Evolutionary conservation across 345 rosid species (phyloP).

Genomic region (Physaria fendleri): DNA sequence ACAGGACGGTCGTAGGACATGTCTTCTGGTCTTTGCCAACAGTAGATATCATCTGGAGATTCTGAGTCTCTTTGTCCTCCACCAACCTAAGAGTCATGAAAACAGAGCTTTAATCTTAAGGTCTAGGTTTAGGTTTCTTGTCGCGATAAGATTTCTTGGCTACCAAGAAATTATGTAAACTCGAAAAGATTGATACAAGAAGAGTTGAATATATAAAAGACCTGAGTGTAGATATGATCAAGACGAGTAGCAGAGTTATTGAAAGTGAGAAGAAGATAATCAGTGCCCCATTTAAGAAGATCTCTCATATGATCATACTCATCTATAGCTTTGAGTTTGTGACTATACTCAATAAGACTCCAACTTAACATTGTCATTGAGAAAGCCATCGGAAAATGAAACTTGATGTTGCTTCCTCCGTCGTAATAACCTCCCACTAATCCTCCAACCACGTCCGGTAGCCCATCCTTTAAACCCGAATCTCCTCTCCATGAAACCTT

Average conservation of each 20-base stretch:
- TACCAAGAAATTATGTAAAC: not conserved
- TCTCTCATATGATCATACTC: slow-evolving; percentile 61
- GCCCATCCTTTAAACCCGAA: slow-evolving; percentile 65
- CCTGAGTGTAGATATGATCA: slow-evolving; percentile 61
- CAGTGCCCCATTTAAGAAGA: slow-evolving; percentile 79
- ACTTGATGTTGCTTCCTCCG: slow-evolving; percentile 72
- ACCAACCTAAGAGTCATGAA: slow-evolving; percentile 46
- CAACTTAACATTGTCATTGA: slow-evolving; percentile 91
- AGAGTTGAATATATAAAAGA: not conserved
- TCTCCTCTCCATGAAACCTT: slow-evolving; percentile 68
- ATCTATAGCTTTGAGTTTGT: slow-evolving; percentile 49
- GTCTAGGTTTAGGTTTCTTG: not conserved
- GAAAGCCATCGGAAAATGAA: slow-evolving; percentile 85
- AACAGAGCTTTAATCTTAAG: not conserved
- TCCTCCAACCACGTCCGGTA: slow-evolving; percentile 41
- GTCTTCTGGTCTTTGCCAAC: slow-evolving; percentile 85
- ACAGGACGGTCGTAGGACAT: slow-evolving; percentile 61
- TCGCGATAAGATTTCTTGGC: not conserved
- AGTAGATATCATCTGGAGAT: slow-evolving; percentile 66
- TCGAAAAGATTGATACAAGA: not conserved
- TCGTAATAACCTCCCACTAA: slow-evolving; percentile 85
- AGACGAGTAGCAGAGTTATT: slow-evolving; percentile 54
- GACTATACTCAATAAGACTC: slow-evolving; percentile 78
- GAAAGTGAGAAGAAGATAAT: slow-evolving; percentile 78
- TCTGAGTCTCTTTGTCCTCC: slow-evolving; percentile 44